These are phyloP conservation scores for Auxenochlorella pyrenoidosa DNA, from an alignment of 139 green algal genomes.

Conservation along the genomic window DNA sequence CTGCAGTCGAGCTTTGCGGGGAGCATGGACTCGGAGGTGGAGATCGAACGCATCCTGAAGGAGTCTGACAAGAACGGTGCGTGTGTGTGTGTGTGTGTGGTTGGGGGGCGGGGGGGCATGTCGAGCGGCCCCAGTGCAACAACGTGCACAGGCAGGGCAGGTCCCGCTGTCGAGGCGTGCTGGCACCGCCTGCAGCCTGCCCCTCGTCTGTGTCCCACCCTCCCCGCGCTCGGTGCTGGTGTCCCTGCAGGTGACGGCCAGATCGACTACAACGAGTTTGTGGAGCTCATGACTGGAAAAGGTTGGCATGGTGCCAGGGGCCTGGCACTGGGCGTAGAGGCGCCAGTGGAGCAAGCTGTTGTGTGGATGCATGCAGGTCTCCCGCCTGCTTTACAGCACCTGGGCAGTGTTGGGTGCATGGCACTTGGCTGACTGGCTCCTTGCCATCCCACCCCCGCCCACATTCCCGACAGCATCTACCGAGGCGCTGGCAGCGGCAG, in stretches of 20 bases:
- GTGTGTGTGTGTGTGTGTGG: neutral
- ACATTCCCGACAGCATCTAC: neutral
- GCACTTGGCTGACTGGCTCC: neutral
- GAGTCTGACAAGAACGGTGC: conserved; percentile 68
- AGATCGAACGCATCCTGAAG: conserved; percentile 54
- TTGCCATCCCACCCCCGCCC: neutral
- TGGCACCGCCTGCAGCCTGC: neutral
- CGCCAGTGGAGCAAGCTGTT: neutral
- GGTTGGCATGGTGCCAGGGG: neutral
- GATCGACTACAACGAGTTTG: conserved; percentile 88
- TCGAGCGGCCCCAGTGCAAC: too few relatives aligned
- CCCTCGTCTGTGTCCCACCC: neutral
- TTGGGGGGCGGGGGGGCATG: too few relatives aligned
- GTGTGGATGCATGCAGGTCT: neutral
- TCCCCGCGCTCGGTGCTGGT: neutral
- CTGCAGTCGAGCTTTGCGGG: neutral
- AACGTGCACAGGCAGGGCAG: too few relatives aligned
- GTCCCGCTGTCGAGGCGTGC: neutral
- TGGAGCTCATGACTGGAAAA: conserved; percentile 65
- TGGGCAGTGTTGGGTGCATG: neutral
- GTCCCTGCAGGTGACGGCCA: conserved; percentile 66
- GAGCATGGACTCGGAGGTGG: conserved; percentile 10
- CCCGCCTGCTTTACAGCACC: neutral
- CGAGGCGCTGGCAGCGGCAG: neutral
- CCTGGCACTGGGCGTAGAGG: neutral